A percentile compares a stretch with the other conserved stretches of the same genome.
These are phyloP conservation scores for Quercus robur DNA, from an alignment of 306 rosid genomes.

Conservation along the genomic window DNA sequence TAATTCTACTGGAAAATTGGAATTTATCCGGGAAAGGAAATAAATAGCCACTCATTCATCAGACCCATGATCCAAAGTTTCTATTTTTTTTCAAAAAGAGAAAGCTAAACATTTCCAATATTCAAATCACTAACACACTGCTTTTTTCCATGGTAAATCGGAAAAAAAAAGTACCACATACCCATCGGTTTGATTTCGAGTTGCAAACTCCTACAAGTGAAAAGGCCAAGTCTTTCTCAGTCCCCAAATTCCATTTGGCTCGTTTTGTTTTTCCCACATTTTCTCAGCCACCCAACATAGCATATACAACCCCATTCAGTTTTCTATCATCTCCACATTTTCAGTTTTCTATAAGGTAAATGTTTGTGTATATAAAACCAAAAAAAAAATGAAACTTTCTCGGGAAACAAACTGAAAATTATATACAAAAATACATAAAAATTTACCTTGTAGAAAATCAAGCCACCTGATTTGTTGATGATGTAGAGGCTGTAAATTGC, in stretches of 20 bases:
- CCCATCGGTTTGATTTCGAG: background rate
- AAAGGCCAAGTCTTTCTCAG: background rate
- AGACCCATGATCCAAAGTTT: background rate
- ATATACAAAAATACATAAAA: background rate
- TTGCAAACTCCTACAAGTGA: background rate
- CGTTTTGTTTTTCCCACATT: background rate
- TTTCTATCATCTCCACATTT: background rate
- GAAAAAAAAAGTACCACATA: background rate
- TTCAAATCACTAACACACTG: background rate
- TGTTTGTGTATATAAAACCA: no score
- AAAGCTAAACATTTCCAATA: background rate
- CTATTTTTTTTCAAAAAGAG: background rate
- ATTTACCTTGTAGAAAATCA: slow-evolving; percentile 90
- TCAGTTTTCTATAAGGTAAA: background rate
- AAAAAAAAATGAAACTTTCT: background rate
- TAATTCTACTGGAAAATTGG: background rate
- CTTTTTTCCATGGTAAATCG: background rate
- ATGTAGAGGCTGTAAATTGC: slow-evolving; percentile 90
- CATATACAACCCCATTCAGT: background rate
- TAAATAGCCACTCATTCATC: background rate
- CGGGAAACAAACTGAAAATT: background rate
- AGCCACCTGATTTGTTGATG: slow-evolving; percentile 91
- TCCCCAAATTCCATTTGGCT: background rate
- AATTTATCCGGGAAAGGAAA: background rate
- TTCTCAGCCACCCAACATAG: background rate